Percentiles rank a stretch among this genome's conserved stretches.
Conservation (phyloP, 306 rosid genomes). For the Begonia peltatifolia region DNA sequence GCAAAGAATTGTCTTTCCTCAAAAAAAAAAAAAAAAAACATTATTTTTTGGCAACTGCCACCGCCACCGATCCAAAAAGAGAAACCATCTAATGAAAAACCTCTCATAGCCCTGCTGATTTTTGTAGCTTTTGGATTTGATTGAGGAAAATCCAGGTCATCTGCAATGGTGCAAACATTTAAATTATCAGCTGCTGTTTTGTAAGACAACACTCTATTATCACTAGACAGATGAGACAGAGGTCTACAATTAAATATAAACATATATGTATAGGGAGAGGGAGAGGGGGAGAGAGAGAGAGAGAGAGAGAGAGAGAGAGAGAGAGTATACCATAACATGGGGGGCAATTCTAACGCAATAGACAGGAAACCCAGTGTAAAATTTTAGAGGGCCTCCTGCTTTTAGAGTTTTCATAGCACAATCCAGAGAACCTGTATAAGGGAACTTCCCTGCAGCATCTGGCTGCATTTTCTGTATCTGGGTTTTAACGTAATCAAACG, state of each 20-base stretch:
- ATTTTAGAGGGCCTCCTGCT: slow-evolving; percentile 71
- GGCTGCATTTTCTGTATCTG: slow-evolving; percentile 99
- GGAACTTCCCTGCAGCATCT: slow-evolving; percentile 78
- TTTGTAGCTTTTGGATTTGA: slow-evolving; percentile 69
- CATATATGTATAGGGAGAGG: too few relatives aligned
- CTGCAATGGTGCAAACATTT: slow-evolving; percentile 29
- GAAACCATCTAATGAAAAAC: background rate
- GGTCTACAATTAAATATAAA: background rate
- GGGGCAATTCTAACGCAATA: slow-evolving; percentile 91
- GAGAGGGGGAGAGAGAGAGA: too few relatives aligned
- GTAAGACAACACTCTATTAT: too few relatives aligned
- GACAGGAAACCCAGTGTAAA: slow-evolving; percentile 90
- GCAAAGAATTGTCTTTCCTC: too few relatives aligned
- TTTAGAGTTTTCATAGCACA: slow-evolving; percentile 71
- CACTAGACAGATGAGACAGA: slow-evolving; percentile 1
- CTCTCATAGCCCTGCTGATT: slow-evolving; percentile 52
- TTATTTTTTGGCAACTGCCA: too few relatives aligned
- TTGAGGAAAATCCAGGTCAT: slow-evolving; percentile 97
- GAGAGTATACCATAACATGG: slow-evolving; percentile 72
- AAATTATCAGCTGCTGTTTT: too few relatives aligned
- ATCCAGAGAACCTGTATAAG: slow-evolving; percentile 79
- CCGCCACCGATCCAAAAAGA: too few relatives aligned
- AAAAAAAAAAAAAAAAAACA: too few relatives aligned
- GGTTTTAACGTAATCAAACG: slow-evolving; percentile 91
- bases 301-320: slow-evolving; percentile 1